phyloP scores from a whole-genome alignment of 2,329 filamentous ascomycete species.

The Zymoseptoria passerinii region DNA sequence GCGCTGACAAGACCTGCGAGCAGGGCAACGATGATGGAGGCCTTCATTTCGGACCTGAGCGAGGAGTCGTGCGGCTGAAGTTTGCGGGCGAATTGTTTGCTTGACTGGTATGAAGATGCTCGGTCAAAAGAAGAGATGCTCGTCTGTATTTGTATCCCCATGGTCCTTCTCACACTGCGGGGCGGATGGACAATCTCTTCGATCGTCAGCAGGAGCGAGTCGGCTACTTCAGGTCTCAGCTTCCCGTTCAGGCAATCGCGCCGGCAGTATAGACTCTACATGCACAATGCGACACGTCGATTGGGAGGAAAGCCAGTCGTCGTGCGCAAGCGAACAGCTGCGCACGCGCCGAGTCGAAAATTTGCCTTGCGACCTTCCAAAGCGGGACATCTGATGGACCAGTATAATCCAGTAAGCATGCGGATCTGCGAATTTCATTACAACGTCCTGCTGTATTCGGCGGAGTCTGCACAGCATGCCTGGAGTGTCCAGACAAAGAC shows the following conservation, averaged over 20 bases:
- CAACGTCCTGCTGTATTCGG: not conserved
- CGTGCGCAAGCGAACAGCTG: not conserved
- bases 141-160: not conserved
- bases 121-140: not conserved
- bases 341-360: not conserved
- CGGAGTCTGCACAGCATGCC: not conserved
- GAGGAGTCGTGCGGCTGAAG: not conserved
- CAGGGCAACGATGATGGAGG: not conserved
- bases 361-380: not conserved
- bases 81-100: not conserved
- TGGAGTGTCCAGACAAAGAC: not conserved
- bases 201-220: not conserved
- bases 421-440: not conserved
- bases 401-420: not conserved
- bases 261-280: not conserved
- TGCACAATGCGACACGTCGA: not conserved
- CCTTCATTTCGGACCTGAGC: not conserved
- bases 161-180: not conserved
- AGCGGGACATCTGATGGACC: not conserved
- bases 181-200: not conserved
- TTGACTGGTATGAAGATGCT: not conserved
- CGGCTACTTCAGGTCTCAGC: not conserved
- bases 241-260: not conserved
- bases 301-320: not conserved
- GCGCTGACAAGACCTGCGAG: not conserved